Evolutionary conservation across 441 rosid genomes (phyloP).

Genomic region (Aquilaria agallochum): DNA sequence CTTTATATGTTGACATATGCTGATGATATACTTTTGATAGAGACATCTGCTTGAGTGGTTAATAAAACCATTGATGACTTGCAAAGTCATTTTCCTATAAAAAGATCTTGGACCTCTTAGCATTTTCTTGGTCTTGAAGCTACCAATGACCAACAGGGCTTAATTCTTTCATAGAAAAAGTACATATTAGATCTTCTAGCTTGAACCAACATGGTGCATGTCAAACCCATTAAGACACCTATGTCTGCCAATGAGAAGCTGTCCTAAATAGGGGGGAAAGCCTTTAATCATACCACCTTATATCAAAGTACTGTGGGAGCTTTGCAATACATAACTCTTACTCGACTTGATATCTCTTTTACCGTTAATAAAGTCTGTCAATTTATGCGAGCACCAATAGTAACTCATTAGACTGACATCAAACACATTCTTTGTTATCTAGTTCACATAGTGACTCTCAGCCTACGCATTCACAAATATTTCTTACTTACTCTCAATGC

Average conservation of each 20-base stretch:
- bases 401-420: not conserved
- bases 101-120: not conserved
- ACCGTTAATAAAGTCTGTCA: not conserved
- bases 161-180: not conserved
- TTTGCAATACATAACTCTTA: not conserved
- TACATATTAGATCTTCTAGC: not conserved
- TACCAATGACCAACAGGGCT: not conserved
- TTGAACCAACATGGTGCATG: not conserved
- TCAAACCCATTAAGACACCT: not conserved
- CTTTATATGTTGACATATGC: not conserved
- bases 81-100: not conserved
- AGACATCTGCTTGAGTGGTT: not conserved
- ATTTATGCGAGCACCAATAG: not conserved
- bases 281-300: not conserved
- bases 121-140: constrained; percentile 6
- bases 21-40: not conserved
- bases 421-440: not conserved
- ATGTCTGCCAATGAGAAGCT: not conserved
- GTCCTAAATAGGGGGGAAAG: not conserved
- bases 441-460: not conserved
- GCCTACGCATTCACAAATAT: not conserved
- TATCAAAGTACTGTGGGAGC: not conserved
- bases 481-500: too few species aligned
- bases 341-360: not conserved
- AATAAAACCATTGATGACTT: not conserved